Conservation (phyloP, 768 basidiomycete species). For the Butyriboletus loyo region DNA sequence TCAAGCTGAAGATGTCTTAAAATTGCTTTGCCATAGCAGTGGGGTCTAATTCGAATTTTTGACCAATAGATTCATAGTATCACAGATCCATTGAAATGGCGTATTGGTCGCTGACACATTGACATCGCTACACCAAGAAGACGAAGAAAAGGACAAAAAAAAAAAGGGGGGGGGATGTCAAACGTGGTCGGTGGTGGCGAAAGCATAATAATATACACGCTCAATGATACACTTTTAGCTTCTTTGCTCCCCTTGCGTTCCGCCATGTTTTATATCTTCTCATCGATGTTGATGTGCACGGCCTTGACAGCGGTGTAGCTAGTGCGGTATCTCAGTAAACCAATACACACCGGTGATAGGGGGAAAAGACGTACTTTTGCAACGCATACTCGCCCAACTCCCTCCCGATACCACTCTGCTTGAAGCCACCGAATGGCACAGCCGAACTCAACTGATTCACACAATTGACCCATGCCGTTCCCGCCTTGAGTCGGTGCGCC, state of each 20-base stretch:
- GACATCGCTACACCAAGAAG: neutral
- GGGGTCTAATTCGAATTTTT: no score
- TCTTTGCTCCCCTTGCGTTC: neutral
- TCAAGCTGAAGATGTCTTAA: neutral
- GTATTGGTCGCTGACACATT: neutral
- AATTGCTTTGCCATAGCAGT: neutral
- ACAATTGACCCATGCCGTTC: slow-evolving; percentile 68
- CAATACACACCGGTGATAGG: neutral
- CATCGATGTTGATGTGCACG: slow-evolving; percentile 47
- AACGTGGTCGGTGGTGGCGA: neutral
- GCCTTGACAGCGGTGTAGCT: slow-evolving; percentile 26
- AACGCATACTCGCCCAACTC: slow-evolving; percentile 78
- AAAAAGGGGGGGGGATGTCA: neutral
- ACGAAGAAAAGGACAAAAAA: neutral
- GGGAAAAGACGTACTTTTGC: slow-evolving; percentile 39
- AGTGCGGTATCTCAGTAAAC: neutral
- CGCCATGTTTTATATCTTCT: slow-evolving; percentile 12
- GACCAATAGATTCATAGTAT: no score
- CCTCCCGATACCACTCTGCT: slow-evolving; percentile 77
- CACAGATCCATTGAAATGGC: neutral
- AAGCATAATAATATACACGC: neutral
- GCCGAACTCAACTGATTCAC: slow-evolving; percentile 29
- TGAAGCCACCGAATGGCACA: slow-evolving; percentile 84
- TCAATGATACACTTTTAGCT: neutral
- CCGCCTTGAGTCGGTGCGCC: slow-evolving; percentile 75